Conservation (phyloP, 225 moss, liverwort and hornwort genomes). For the Neckera pumila region DNA sequence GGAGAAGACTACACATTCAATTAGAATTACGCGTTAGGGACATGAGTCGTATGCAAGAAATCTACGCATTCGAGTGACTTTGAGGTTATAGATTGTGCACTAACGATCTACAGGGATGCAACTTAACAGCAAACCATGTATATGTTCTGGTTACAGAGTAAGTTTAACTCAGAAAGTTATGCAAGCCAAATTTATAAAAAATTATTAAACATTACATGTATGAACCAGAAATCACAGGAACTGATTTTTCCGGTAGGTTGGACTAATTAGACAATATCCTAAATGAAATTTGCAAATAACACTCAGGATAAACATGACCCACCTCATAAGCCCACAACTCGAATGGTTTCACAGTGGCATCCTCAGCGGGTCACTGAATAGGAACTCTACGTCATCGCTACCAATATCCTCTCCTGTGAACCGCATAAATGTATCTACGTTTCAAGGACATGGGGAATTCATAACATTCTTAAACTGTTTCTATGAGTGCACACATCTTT, state of each 20-base stretch:
- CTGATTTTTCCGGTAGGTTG: background rate
- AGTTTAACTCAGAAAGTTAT: background rate
- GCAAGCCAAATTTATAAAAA: background rate
- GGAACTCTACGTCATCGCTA: too few species aligned
- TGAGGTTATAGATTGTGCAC: background rate
- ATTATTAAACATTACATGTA: background rate
- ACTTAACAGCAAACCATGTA: background rate
- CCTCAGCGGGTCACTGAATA: too few species aligned
- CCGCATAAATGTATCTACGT: too few species aligned
- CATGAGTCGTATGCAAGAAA: background rate
- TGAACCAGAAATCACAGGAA: background rate
- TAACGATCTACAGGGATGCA: background rate
- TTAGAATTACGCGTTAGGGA: background rate
- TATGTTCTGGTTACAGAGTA: background rate
- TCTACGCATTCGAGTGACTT: background rate
- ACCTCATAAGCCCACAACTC: constrained; percentile 98
- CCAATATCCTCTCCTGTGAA: too few species aligned
- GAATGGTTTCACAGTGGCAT: constrained; percentile 24
- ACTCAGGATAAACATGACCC: background rate
- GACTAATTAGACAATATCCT: background rate
- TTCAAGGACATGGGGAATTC: too few species aligned
- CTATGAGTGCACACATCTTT: too few species aligned
- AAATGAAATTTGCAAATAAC: background rate
- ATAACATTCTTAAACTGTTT: too few species aligned
- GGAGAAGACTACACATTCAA: constrained; percentile 63